phyloP scores from a whole-genome alignment of 202 grass and related monocot genomes.

The Eragrostis tef region DNA sequence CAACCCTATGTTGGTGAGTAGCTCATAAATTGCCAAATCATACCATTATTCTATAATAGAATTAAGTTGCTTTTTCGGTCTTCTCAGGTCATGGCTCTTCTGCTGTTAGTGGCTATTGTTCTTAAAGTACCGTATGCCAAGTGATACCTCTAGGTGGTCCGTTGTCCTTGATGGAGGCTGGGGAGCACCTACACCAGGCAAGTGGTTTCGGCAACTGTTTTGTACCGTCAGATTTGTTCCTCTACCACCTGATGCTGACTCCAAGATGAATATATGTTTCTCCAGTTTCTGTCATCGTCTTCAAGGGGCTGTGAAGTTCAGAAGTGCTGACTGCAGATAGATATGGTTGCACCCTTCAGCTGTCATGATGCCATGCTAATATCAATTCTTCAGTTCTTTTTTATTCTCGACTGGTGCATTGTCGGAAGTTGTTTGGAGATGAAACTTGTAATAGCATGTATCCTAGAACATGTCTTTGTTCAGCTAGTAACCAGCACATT shows the following conservation, averaged over 20 bases:
- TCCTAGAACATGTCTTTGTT: conserved; percentile 4
- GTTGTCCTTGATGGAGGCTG: background rate
- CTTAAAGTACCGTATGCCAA: conserved; percentile 52
- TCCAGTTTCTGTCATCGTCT: conserved; percentile 25
- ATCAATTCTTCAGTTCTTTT: conserved; percentile 31
- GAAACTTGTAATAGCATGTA: conserved; percentile 9
- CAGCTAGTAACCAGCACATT: background rate
- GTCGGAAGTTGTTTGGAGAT: background rate
- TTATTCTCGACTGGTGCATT: background rate
- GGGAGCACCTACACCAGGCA: background rate
- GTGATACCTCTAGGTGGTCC: conserved; percentile 21
- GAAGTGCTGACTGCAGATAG: conserved; percentile 7
- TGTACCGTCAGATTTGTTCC: background rate
- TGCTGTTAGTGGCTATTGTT: conserved; percentile 71
- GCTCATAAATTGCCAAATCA: background rate
- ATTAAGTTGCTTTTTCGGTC: conserved; percentile 18
- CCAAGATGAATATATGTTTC: background rate
- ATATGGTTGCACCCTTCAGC: background rate
- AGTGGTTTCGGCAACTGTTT: background rate
- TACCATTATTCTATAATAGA: background rate
- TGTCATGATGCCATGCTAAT: background rate
- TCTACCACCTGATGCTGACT: background rate
- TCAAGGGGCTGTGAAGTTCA: background rate
- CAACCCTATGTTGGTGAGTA: conserved; percentile 73
- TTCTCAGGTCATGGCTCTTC: conserved; percentile 62